A percentile compares a stretch with the other conserved stretches of the same genome.
Evolutionary conservation across 495 filamentous ascomycete genomes (phyloP).

Genomic region (Podospora fimiseda): DNA sequence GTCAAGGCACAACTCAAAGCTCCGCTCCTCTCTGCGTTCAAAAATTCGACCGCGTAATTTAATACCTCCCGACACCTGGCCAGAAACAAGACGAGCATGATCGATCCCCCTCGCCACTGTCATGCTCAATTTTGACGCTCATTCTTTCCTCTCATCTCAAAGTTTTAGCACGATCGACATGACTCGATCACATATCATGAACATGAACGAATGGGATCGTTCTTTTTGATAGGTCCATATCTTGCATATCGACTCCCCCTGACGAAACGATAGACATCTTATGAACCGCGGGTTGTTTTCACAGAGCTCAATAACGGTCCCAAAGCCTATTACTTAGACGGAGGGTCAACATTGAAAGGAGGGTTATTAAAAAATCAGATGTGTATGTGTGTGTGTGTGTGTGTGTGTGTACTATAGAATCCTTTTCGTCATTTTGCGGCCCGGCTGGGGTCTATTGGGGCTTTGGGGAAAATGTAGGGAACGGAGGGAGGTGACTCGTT

Average conservation of each 20-base stretch:
- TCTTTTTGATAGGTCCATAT: too few relatives aligned
- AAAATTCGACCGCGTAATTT: slow-evolving; percentile 18
- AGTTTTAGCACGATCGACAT: slow-evolving; percentile 3
- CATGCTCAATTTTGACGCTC: not conserved
- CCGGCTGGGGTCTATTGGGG: not conserved
- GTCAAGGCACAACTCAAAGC: not conserved
- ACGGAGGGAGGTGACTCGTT: not conserved
- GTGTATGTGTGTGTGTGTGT: too few relatives aligned
- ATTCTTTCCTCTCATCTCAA: slow-evolving; percentile 2
- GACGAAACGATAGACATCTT: too few relatives aligned
- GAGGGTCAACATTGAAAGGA: too few relatives aligned
- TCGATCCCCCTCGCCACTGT: not conserved
- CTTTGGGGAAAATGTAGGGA: not conserved
- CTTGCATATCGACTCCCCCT: too few relatives aligned
- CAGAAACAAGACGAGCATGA: slow-evolving; percentile 4
- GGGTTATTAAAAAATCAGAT: not conserved
- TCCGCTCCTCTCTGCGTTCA: slow-evolving; percentile 19
- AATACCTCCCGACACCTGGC: slow-evolving; percentile 14
- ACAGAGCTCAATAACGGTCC: too few relatives aligned
- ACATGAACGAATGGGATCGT: not conserved
- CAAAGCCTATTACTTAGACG: too few relatives aligned
- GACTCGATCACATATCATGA: not conserved
- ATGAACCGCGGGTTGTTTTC: too few relatives aligned
- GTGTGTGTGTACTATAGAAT: not conserved
- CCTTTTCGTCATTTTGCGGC: not conserved